Conservation (phyloP, 306 rosid species). For the Trifolium repens region DNA sequence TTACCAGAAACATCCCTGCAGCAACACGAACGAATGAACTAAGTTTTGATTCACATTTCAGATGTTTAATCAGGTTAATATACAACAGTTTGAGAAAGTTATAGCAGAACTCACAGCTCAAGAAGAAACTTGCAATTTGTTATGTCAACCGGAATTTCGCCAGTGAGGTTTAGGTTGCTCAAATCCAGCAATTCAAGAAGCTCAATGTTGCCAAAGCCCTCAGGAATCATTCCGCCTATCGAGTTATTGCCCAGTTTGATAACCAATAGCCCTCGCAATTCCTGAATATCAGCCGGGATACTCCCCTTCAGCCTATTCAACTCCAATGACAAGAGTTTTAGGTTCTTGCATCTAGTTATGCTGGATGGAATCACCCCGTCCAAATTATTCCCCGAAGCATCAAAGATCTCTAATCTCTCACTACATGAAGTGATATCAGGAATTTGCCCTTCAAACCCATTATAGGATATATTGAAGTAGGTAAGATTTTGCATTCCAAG, state of each 20-base stretch:
- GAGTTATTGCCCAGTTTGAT: slow-evolving; percentile 78
- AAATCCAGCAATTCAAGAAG: slow-evolving; percentile 86
- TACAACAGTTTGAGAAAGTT: slow-evolving; percentile 42
- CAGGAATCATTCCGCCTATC: slow-evolving; percentile 71
- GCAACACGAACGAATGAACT: slow-evolving; percentile 43
- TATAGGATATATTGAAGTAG: slow-evolving; percentile 71
- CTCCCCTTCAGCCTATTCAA: slow-evolving; percentile 69
- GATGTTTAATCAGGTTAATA: slow-evolving; percentile 34
- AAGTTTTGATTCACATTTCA: slow-evolving; percentile 39
- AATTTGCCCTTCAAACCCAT: slow-evolving; percentile 69
- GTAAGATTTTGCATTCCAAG: slow-evolving; percentile 66
- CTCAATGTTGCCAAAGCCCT: slow-evolving; percentile 66
- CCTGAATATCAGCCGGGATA: slow-evolving; percentile 66
- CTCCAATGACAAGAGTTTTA: slow-evolving; percentile 77
- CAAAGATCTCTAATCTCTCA: slow-evolving; percentile 67
- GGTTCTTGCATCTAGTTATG: slow-evolving; percentile 72
- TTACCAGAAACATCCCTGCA: slow-evolving; percentile 93
- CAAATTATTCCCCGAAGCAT: slow-evolving; percentile 80
- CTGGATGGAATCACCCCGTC: slow-evolving; percentile 83
- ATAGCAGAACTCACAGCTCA: slow-evolving; percentile 78
- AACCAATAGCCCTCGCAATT: slow-evolving; percentile 64
- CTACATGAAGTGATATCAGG: slow-evolving; percentile 68
- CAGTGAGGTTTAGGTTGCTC: slow-evolving; percentile 76
- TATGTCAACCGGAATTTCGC: slow-evolving; percentile 75
- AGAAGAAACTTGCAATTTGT: slow-evolving; percentile 84